Evolutionary conservation across 2,329 filamentous ascomycete genomes (phyloP).

Genomic region (Aspergillus pseudoviridinutans): DNA sequence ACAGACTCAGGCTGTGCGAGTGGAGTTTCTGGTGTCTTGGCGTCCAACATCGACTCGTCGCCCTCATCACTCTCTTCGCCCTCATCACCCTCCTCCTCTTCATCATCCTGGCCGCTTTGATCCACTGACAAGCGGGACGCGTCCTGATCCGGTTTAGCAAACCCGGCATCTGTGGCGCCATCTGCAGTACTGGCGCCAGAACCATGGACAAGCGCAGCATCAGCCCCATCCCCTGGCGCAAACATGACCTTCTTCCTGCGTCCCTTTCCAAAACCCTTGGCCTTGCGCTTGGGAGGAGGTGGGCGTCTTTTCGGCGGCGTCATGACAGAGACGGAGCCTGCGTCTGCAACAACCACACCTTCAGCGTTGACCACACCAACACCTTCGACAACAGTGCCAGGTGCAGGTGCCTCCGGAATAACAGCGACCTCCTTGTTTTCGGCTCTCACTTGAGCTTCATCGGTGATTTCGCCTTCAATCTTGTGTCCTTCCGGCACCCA

Average conservation of each 20-base stretch:
- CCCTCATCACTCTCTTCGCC: slow-evolving; percentile 50
- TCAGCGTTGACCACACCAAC: slow-evolving; percentile 58
- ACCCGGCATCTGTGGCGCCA: slow-evolving; percentile 22
- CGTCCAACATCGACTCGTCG: slow-evolving; percentile 46
- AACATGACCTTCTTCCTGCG: slow-evolving; percentile 69
- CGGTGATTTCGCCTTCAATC: slow-evolving; percentile 76
- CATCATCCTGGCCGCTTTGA: slow-evolving; percentile 43
- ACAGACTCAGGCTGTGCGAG: slow-evolving; percentile 26
- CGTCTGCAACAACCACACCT: slow-evolving; percentile 54
- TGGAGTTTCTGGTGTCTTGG: slow-evolving; percentile 42
- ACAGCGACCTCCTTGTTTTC: slow-evolving; percentile 37
- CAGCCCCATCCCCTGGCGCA: slow-evolving; percentile 41
- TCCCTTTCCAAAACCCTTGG: slow-evolving; percentile 73
- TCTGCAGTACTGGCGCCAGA: slow-evolving; percentile 38
- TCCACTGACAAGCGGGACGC: slow-evolving; percentile 36
- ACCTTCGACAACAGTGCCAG: slow-evolving; percentile 58
- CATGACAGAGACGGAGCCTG: slow-evolving; percentile 40
- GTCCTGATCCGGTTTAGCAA: slow-evolving; percentile 48
- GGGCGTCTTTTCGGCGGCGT: slow-evolving; percentile 60
- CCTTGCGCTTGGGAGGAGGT: slow-evolving; percentile 75
- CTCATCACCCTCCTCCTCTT: slow-evolving; percentile 45
- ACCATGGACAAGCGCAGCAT: slow-evolving; percentile 31
- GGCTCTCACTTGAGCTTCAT: slow-evolving; percentile 46
- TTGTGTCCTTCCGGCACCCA: slow-evolving; percentile 74
- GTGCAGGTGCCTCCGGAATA: slow-evolving; percentile 45